Evolutionary conservation across 768 basidiomycete genomes (phyloP).

Genomic region (Boletus vermiculosoides): DNA sequence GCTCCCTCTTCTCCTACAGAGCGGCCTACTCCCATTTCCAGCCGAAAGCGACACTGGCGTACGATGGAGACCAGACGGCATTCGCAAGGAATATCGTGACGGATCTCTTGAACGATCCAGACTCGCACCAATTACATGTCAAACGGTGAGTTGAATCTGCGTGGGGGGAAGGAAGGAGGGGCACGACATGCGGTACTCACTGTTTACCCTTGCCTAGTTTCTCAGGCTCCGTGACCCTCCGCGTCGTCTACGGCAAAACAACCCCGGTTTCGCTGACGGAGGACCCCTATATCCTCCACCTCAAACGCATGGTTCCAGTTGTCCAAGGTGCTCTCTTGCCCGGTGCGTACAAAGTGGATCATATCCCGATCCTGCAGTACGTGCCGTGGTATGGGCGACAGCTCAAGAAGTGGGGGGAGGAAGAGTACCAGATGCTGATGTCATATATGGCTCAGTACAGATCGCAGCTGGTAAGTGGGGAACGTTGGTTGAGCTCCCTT

Average conservation of each 20-base stretch:
- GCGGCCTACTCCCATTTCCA: constrained; percentile 55
- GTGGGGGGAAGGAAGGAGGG: too few relatives aligned
- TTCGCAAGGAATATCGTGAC: constrained; percentile 28
- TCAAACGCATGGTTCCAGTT: constrained; percentile 32
- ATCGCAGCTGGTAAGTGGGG: constrained; percentile 38
- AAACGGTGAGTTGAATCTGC: constrained; percentile 36
- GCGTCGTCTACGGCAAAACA: constrained; percentile 30
- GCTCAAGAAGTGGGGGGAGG: constrained; percentile 50
- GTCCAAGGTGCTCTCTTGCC: constrained; percentile 33
- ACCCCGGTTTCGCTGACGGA: constrained; percentile 12
- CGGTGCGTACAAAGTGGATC: constrained; percentile 36
- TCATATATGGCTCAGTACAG: constrained; percentile 47
- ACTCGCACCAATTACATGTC: constrained; percentile 21
- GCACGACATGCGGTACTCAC: neutral
- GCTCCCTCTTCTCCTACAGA: constrained; percentile 24
- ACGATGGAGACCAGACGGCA: constrained; percentile 44
- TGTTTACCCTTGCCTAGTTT: constrained; percentile 10
- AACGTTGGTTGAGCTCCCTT: too few relatives aligned
- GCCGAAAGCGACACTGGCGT: constrained; percentile 44
- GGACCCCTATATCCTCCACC: constrained; percentile 24
- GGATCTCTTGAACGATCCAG: constrained; percentile 26
- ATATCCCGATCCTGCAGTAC: constrained; percentile 38
- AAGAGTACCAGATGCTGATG: constrained; percentile 52
- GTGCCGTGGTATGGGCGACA: constrained; percentile 61
- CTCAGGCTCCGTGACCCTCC: constrained; percentile 27